These are phyloP conservation scores for Penicillium simplicissimum DNA, from an alignment of 495 filamentous ascomycete species.

Conservation along the genomic window DNA sequence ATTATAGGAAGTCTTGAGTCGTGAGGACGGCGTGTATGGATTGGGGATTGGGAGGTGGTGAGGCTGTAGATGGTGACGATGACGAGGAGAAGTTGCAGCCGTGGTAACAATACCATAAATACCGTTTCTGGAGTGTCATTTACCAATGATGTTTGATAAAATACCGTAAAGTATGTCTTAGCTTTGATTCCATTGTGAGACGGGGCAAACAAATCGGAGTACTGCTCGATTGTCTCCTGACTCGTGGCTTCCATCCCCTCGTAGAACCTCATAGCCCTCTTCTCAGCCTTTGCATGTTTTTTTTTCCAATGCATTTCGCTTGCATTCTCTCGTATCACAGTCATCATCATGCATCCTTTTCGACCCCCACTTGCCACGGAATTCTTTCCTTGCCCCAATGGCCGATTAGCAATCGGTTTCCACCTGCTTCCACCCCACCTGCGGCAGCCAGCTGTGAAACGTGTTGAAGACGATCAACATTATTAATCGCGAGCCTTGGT, in stretches of 20 bases:
- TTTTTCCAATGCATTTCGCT: neutral
- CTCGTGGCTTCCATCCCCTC: neutral
- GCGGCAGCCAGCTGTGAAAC: neutral
- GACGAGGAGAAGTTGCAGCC: neutral
- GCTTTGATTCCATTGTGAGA: too few relatives aligned
- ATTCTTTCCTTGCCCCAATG: neutral
- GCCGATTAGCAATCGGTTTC: constrained; percentile 25
- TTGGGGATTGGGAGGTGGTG: neutral
- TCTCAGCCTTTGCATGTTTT: too few relatives aligned
- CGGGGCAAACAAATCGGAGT: too few relatives aligned
- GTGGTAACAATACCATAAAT: neutral
- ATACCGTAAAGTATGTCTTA: neutral
- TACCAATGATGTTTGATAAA: neutral
- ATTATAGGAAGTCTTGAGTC: neutral
- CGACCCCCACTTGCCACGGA: neutral
- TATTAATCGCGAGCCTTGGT: neutral
- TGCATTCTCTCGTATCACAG: neutral
- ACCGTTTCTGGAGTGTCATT: neutral
- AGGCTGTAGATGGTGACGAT: neutral
- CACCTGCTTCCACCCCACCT: constrained; percentile 20
- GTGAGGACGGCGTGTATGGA: too few relatives aligned
- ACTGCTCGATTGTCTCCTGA: too few relatives aligned
- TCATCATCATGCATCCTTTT: neutral
- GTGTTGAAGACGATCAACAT: neutral
- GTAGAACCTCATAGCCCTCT: neutral